Evolutionary conservation across 2,329 filamentous ascomycete genomes (phyloP).

Genomic region (Arthrobotrys musiformis): DNA sequence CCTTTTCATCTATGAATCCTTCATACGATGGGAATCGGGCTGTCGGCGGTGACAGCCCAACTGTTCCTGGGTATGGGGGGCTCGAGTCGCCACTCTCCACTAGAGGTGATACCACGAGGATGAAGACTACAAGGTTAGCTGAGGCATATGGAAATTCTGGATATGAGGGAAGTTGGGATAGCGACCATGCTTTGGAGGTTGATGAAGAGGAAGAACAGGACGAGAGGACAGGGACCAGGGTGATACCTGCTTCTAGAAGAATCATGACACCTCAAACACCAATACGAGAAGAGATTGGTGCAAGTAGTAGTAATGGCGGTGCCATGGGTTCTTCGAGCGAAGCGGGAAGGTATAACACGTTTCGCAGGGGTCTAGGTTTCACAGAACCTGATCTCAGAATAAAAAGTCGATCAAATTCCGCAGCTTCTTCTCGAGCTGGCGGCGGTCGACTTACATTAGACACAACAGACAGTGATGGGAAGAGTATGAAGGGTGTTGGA

Average conservation of each 20-base stretch:
- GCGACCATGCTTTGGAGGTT: slow-evolving; percentile 30
- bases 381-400: slow-evolving; percentile 47
- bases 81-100: slow-evolving; percentile 52
- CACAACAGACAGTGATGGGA: slow-evolving; percentile 19
- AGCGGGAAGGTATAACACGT: slow-evolving; percentile 56
- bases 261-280: slow-evolving; percentile 54
- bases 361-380: slow-evolving; percentile 53
- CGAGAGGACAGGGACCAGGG: slow-evolving; percentile 42
- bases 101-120: slow-evolving; percentile 33
- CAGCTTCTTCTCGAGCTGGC: slow-evolving; percentile 40
- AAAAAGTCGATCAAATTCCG: slow-evolving; percentile 54
- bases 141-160: slow-evolving; percentile 30
- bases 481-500: slow-evolving; percentile 27
- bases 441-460: slow-evolving; percentile 12
- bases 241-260: slow-evolving; percentile 54
- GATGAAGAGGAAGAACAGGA: slow-evolving; percentile 51
- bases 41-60: slow-evolving; percentile 42
- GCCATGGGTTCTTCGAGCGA: slow-evolving; percentile 48
- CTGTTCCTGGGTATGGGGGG: slow-evolving; percentile 38
- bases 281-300: slow-evolving; percentile 45
- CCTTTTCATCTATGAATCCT: slow-evolving; percentile 47
- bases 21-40: slow-evolving; percentile 41
- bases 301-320: slow-evolving; percentile 38
- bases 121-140: slow-evolving; percentile 24
- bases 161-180: slow-evolving; percentile 44